Percentiles rank a stretch among this genome's conserved stretches.
phyloP scores from a whole-genome alignment of 306 rosid species.

The Dalbergia oliveri region DNA sequence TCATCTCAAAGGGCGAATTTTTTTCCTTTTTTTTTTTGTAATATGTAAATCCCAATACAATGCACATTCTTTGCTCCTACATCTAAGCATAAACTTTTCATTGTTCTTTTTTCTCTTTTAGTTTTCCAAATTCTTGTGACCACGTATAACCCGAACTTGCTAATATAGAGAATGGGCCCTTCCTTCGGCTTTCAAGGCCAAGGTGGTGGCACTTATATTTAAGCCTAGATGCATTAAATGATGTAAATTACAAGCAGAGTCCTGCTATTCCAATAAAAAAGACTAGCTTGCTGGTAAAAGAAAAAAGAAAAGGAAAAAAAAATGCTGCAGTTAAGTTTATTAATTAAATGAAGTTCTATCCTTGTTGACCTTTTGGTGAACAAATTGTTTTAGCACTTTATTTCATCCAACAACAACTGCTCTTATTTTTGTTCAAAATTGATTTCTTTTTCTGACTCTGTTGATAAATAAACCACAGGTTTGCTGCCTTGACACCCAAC shows the following conservation, averaged over 20 bases:
- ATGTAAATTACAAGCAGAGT: background rate
- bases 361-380: background rate
- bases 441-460: background rate
- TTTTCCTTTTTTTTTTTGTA: background rate
- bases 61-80: constrained; percentile 34
- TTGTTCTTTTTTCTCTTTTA: background rate
- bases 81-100: constrained; percentile 34
- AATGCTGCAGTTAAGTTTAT: no score
- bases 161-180: background rate
- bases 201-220: background rate
- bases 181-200: background rate
- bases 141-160: background rate
- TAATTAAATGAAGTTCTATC: background rate
- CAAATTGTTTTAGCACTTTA: background rate
- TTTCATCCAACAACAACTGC: background rate
- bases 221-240: background rate
- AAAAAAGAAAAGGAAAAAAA: background rate
- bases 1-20: constrained; percentile 36
- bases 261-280: background rate
- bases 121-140: background rate
- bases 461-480: background rate
- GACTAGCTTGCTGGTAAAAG: background rate
- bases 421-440: background rate
- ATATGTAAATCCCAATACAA: constrained; percentile 44
- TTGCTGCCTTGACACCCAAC: constrained; percentile 1